phyloP scores from a whole-genome alignment of 2,329 filamentous ascomycete genomes.

The Talaromyces pinophilus region DNA sequence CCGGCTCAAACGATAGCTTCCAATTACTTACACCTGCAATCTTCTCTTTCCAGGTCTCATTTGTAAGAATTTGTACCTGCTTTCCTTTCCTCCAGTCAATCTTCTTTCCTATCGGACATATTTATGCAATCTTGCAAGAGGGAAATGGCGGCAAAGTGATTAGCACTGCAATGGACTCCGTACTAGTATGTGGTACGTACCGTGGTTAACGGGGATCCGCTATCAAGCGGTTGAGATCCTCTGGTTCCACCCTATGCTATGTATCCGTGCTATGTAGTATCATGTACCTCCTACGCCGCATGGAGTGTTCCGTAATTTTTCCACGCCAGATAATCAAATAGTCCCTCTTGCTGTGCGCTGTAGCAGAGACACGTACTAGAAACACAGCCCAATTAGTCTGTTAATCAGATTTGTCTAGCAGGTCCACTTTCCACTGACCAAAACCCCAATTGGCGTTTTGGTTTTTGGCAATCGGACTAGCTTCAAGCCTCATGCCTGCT shows the following conservation, averaged over 20 bases:
- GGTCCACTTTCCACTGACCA: not conserved
- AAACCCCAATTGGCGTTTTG: not conserved
- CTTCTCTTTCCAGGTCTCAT: not conserved
- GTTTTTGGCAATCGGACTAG: not conserved
- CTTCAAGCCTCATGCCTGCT: not conserved
- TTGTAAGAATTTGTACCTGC: not conserved
- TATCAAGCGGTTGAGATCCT: slow-evolving; percentile 2
- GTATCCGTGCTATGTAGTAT: not conserved
- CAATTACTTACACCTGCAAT: not conserved
- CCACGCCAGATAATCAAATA: not conserved
- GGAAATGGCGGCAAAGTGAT: not conserved
- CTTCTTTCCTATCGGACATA: not conserved
- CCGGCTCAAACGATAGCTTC: not conserved
- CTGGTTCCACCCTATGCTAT: not conserved
- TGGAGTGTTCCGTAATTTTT: slow-evolving; percentile 7
- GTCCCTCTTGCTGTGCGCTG: not conserved
- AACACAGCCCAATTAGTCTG: slow-evolving; percentile 1
- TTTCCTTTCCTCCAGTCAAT: not conserved
- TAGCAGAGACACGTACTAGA: not conserved
- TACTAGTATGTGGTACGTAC: not conserved
- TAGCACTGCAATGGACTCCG: not conserved
- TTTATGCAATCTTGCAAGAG: not conserved
- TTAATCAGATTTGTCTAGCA: not conserved
- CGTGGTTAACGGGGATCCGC: not conserved
- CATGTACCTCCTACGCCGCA: slow-evolving; percentile 17